phyloP scores from a whole-genome alignment of 345 rosid genomes.

The Populus tremula region DNA sequence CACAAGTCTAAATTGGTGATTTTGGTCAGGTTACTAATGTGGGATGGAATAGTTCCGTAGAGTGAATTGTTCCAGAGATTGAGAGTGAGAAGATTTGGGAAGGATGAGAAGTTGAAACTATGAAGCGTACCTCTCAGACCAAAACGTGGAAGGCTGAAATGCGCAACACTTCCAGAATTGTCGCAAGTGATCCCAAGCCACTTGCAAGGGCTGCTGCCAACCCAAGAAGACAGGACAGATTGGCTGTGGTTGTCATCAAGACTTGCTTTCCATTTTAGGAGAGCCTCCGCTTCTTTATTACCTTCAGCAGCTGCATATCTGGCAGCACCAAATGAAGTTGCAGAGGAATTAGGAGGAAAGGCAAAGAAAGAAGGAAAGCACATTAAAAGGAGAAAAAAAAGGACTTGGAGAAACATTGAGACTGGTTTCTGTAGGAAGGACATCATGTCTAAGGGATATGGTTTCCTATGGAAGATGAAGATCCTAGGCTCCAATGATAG shows the following conservation, averaged over 20 bases:
- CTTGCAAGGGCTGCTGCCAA: not conserved
- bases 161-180: not conserved
- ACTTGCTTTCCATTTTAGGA: constrained; percentile 6
- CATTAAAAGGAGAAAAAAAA: no score
- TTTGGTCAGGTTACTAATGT: no score
- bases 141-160: not conserved
- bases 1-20: no score
- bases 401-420: no score
- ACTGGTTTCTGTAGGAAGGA: no score
- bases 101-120: constrained; percentile 9
- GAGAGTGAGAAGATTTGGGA: constrained; percentile 7
- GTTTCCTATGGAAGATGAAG: no score
- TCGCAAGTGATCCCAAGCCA: constrained; percentile 15
- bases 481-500: no score
- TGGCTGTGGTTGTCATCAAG: not conserved
- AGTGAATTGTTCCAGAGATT: constrained; percentile 1
- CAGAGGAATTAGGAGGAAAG: no score
- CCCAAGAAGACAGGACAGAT: not conserved
- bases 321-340: not conserved
- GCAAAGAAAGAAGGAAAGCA: no score
- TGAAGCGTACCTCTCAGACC: constrained; percentile 17
- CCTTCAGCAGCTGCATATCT: no score
- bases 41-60: constrained; percentile 29
- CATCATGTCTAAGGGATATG: no score
- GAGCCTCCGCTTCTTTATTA: not conserved